Conservation (phyloP, 352 stramenopile genomes). For the Hyaloperonospora arabidopsidis region DNA sequence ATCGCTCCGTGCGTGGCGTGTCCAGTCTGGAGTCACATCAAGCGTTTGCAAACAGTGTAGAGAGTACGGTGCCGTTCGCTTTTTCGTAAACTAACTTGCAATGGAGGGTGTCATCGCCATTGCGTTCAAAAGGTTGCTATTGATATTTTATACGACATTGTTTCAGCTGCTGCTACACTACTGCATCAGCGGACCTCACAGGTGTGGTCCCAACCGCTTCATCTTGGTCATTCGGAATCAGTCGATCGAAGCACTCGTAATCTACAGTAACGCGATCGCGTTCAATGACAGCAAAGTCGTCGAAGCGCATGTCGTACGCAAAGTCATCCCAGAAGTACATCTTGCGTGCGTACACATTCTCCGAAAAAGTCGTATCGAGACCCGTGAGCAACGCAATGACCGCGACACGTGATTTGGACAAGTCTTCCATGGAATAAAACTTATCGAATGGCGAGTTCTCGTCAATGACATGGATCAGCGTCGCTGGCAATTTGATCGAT, state of each 20-base stretch:
- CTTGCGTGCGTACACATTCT: constrained; percentile 81
- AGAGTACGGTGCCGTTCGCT: constrained; percentile 8
- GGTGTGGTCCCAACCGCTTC: constrained; percentile 23
- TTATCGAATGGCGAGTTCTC: constrained; percentile 71
- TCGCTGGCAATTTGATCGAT: constrained; percentile 74
- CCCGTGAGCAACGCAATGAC: constrained; percentile 73
- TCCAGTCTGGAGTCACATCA: constrained; percentile 2
- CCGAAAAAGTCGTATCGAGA: constrained; percentile 78
- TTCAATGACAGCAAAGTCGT: constrained; percentile 65
- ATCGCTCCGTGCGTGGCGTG: constrained; percentile 7
- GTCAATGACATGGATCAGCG: constrained; percentile 79
- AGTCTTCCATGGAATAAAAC: constrained; percentile 62
- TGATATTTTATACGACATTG: not conserved
- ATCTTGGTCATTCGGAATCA: constrained; percentile 33
- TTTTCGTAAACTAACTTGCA: constrained; percentile 15
- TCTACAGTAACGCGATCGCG: constrained; percentile 60
- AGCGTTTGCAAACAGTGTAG: constrained; percentile 1
- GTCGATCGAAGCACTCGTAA: constrained; percentile 56
- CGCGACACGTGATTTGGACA: constrained; percentile 61
- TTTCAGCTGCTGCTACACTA: not conserved
- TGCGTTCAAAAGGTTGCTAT: not conserved
- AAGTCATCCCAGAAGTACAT: constrained; percentile 88
- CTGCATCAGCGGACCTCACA: constrained; percentile 10
- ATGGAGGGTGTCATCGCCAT: constrained; percentile 13
- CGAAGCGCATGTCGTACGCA: constrained; percentile 68